Evolutionary conservation across 1,284 basidiomycete species (phyloP).

Genomic region (Tilletia setariae): DNA sequence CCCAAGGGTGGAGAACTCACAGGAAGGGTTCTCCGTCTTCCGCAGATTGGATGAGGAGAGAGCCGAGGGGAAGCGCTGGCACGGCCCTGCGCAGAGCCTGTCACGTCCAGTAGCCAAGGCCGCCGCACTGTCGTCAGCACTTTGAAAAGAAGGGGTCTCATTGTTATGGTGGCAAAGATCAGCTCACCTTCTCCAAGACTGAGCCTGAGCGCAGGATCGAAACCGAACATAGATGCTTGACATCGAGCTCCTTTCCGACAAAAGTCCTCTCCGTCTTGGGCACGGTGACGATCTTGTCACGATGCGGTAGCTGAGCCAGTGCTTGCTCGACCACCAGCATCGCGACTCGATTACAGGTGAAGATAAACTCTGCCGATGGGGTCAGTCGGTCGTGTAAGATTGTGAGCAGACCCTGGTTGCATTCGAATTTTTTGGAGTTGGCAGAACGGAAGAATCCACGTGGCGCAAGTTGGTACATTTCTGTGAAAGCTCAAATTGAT

Average conservation of each 20-base stretch:
- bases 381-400: constrained; percentile 72
- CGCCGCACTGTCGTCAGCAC: background rate
- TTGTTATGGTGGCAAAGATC: background rate
- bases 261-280: constrained; percentile 61
- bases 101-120: background rate
- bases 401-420: constrained; percentile 66
- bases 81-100: constrained; percentile 84
- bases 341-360: constrained; percentile 79
- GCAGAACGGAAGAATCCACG: too few species aligned
- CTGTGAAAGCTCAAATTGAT: too few species aligned
- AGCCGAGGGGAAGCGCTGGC: constrained; percentile 80
- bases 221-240: constrained; percentile 72
- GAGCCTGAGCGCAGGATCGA: constrained; percentile 82
- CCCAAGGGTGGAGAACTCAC: too few species aligned
- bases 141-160: background rate
- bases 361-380: constrained; percentile 77
- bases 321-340: constrained; percentile 82
- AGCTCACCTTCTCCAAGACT: constrained; percentile 64
- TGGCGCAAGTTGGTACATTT: too few species aligned
- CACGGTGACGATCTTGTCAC: constrained; percentile 61
- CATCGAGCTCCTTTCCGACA: constrained; percentile 66
- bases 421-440: too few species aligned
- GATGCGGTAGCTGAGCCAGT: constrained; percentile 73
- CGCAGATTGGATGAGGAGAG: constrained; percentile 82
- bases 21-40: constrained; percentile 80